phyloP scores from a whole-genome alignment of 176 grass and related monocot species.

The Eremochloa ophiuroides region DNA sequence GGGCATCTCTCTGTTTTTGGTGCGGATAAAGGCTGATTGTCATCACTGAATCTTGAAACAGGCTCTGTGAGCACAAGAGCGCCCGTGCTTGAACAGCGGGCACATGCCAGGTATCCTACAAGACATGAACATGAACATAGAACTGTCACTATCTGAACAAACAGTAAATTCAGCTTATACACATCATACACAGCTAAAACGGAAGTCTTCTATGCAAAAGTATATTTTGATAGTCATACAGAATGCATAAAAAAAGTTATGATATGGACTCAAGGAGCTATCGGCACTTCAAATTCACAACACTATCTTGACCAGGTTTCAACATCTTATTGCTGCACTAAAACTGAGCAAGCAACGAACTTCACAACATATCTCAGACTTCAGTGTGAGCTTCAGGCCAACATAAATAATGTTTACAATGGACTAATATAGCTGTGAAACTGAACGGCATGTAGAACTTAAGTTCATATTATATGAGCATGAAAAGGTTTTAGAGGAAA shows the following conservation, averaged over 20 bases:
- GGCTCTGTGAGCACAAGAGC: slow-evolving; percentile 75
- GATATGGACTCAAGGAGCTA: neutral
- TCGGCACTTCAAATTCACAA: neutral
- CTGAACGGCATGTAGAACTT: neutral
- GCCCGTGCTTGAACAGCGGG: slow-evolving; percentile 90
- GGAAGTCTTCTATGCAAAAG: neutral
- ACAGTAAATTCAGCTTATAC: neutral
- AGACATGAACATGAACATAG: neutral
- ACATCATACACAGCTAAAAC: neutral
- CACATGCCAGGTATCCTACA: slow-evolving; percentile 94
- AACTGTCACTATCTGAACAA: slow-evolving; percentile 9
- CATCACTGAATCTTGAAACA: slow-evolving; percentile 48
- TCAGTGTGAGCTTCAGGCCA: neutral
- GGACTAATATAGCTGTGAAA: neutral
- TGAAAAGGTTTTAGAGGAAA: neutral
- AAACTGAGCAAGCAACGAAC: neutral
- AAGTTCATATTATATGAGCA: neutral
- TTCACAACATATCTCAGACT: neutral
- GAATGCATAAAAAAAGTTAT: neutral
- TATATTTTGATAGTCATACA: neutral
- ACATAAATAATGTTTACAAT: neutral
- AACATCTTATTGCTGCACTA: neutral
- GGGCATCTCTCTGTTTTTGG: slow-evolving; percentile 84
- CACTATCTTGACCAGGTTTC: neutral
- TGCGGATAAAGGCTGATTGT: slow-evolving; percentile 56